Conservation (phyloP, 2,329 filamentous ascomycete species). For the Penicillium aurantiogriseum region DNA sequence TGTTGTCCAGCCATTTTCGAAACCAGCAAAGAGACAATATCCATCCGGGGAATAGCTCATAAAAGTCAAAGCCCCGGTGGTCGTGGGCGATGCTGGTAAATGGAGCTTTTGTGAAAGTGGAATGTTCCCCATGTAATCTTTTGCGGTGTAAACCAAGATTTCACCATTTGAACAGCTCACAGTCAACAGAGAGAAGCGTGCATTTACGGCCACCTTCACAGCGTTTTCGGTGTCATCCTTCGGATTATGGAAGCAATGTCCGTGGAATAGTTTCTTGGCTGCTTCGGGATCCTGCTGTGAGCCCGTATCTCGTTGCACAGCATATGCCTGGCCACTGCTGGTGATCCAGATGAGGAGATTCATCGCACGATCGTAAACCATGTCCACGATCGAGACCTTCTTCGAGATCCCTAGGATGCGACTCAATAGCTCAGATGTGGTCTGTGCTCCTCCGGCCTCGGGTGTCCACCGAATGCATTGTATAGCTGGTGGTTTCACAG, state of each 20-base stretch:
- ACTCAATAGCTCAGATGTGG: conserved; percentile 83
- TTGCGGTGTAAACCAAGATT: conserved; percentile 85
- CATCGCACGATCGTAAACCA: conserved; percentile 95
- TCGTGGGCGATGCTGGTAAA: conserved; percentile 64
- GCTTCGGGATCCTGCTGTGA: conserved; percentile 45
- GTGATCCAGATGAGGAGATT: conserved; percentile 92
- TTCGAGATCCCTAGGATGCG: conserved; percentile 83
- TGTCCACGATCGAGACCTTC: conserved; percentile 72
- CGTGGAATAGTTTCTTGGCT: conserved; percentile 72
- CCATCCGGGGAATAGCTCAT: conserved; percentile 90
- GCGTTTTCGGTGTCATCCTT: conserved; percentile 60
- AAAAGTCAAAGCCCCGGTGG: conserved; percentile 70
- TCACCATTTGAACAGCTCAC: conserved; percentile 77
- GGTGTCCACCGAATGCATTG: conserved; percentile 96
- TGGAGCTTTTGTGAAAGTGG: conserved; percentile 77
- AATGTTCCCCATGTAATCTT: conserved; percentile 91
- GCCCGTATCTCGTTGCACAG: conserved; percentile 69
- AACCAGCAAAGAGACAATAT: conserved; percentile 92
- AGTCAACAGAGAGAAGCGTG: conserved; percentile 88
- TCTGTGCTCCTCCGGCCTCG: conserved; percentile 77
- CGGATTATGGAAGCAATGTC: conserved; percentile 85
- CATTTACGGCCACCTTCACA: conserved; percentile 79
- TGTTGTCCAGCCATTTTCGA: conserved; percentile 86
- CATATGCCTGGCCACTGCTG: conserved; percentile 81
- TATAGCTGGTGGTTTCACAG: conserved; percentile 85